Evolutionary conservation across 75 land plant genomes (phyloP), one percentile per base, ranked within the genome.

Genomic region (Cryptomeria japonica): DNA sequence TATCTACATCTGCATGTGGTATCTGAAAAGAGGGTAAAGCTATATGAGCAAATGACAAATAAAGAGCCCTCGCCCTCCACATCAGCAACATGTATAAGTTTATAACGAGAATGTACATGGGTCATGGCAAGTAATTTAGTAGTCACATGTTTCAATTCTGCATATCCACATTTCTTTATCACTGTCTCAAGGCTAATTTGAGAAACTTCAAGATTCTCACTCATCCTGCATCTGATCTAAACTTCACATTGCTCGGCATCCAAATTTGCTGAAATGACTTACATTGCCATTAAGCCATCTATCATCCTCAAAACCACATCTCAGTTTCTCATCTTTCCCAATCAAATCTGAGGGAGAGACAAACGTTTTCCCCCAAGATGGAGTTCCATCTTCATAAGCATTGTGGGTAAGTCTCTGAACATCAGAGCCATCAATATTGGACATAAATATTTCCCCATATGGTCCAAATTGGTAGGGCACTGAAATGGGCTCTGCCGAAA

Each of bases 401-500:
- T 90, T 87, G 39, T 90, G 89, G 3, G 92, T 90, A 39, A 87
- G 28, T 18, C 91, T 14, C 28, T 13, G 38, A 36, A 90, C 41
- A 2, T 86, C 92, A 16, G 91, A 84, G 9, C 91, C 91, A 86
- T 90, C 92, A n/a, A 91, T 55, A 55, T 73, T 75, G 36, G 83
- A 38, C 19, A 28, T 85, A 61, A 89, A 89, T 25, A 89, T 86
- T 18, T 87, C 89, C 3, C 91, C 87, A 85, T 87, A 86, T 25
- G 92, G 89, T 34, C 70, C 78, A 73, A 25, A 87, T 32, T 87
- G 86, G 34, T 85, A 46, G 3, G 91, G 88, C 32, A 87, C 83
- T 9, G 87, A 85, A 25, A 91, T 87, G n/a, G 91, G 92, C 31
- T 90, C 89, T 7, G 87, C 89, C 7, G 89, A 91, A 36, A 90